Conservation (phyloP, 75 land plant species). For the Pinus albicaulis region DNA sequence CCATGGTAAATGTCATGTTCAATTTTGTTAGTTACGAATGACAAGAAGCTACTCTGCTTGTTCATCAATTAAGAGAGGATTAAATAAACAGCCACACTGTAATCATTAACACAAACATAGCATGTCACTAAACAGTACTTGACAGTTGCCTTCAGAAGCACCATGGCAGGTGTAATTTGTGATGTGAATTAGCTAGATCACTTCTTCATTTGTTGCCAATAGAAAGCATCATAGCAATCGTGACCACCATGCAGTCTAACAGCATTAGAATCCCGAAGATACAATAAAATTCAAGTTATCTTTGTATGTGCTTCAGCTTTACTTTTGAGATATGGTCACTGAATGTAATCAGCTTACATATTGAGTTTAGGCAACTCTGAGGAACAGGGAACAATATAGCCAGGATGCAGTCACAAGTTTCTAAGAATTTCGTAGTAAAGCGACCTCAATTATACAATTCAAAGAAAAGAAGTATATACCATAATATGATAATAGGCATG, state of each 20-base stretch:
- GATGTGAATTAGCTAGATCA: background rate
- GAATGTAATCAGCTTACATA: background rate
- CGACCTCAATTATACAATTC: background rate
- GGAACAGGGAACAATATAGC: background rate
- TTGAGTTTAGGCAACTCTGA: background rate
- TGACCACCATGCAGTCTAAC: background rate
- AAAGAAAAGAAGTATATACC: background rate
- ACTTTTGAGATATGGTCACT: background rate
- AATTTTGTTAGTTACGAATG: no score
- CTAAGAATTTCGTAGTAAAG: background rate
- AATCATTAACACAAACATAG: background rate
- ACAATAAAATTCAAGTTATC: background rate
- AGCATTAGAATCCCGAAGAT: background rate
- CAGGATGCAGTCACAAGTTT: background rate
- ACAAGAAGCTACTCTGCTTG: background rate
- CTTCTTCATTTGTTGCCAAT: background rate
- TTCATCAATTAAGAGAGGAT: background rate
- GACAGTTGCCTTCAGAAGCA: background rate
- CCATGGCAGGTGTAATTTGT: background rate
- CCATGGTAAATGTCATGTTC: background rate
- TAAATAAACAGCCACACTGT: background rate
- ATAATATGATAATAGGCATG: no score
- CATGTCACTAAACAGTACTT: background rate
- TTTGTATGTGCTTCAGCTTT: background rate
- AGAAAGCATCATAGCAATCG: background rate